These are phyloP conservation scores for Sarocladium oryzae DNA, from an alignment of 2,329 filamentous ascomycete species.

Conservation along the genomic window DNA sequence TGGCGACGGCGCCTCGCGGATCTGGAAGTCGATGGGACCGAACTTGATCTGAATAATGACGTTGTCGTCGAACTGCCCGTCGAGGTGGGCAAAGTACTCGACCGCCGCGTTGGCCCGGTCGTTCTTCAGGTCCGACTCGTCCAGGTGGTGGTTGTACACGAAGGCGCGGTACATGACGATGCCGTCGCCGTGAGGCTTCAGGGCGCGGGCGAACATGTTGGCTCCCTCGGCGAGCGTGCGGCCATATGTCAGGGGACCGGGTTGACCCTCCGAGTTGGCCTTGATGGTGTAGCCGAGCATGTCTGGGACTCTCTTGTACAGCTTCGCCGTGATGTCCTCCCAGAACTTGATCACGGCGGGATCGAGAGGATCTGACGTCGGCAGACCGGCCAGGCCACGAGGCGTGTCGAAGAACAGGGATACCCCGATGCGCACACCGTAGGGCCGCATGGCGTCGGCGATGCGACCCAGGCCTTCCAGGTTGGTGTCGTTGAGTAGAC, in stretches of 20 bases:
- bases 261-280: slow-evolving; percentile 66
- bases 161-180: slow-evolving; percentile 67
- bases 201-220: slow-evolving; percentile 57
- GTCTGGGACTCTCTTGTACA: slow-evolving; percentile 58
- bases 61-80: slow-evolving; percentile 62
- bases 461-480: slow-evolving; percentile 55
- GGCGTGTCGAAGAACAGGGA: slow-evolving; percentile 65
- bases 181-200: slow-evolving; percentile 50
- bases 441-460: slow-evolving; percentile 60
- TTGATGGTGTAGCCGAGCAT: slow-evolving; percentile 65
- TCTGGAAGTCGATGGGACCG: slow-evolving; percentile 61
- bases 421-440: slow-evolving; percentile 58
- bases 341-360: slow-evolving; percentile 55
- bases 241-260: slow-evolving; percentile 63
- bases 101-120: slow-evolving; percentile 66
- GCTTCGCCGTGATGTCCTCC: slow-evolving; percentile 48
- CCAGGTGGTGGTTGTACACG: slow-evolving; percentile 54
- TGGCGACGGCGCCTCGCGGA: slow-evolving; percentile 52
- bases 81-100: slow-evolving; percentile 58
- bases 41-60: slow-evolving; percentile 70
- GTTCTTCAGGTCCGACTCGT: slow-evolving; percentile 53
- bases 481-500: slow-evolving; percentile 48
- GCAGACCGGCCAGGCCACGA: slow-evolving; percentile 44
- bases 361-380: slow-evolving; percentile 61
- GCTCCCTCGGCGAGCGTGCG: slow-evolving; percentile 62